Evolutionary conservation across 2,329 filamentous ascomycete species (phyloP), one percentile per base, ranked within the genome.

Genomic region (Bretziella fagacearum): DNA sequence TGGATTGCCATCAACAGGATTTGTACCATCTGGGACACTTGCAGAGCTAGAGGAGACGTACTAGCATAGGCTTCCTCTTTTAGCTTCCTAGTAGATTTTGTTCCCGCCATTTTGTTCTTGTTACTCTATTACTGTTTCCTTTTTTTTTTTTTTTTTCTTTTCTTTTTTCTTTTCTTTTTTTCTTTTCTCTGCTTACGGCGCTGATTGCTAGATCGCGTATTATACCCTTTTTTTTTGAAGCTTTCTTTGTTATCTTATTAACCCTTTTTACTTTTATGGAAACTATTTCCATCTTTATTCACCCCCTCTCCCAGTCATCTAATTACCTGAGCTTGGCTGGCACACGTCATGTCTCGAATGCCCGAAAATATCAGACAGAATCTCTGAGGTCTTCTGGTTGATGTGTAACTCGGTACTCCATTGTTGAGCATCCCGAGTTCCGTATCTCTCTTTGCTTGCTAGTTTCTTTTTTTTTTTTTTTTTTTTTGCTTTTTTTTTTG

Each of bases 1-100:
- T 48, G 60, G 60, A 40, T 53, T 59, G 30, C 44, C 52, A 6
- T 44, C 51, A 20, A 22, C 47, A 23, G 32, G 13, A 17, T 51
- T 45, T 46, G 40, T 37, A 29, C 36, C 44, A 3, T 48, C 49
- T 8, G 39, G 36, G 18, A 68, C 62, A 52, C 54, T 72, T 48
- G 62, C 63, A 50, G 70, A 73, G 51, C 57, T 72, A 50, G 70
- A 70, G 47, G 70, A 74, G 63, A 73, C 70, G 6, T 74, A 72
- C 53, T 73, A 57, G 61, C 51, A 37, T 39, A 44, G 27, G 29
- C 27, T 37, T 50, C 44, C 42, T 35, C 44, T 44, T 45, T 10
- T 26, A 35, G 44, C 48, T 37, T 10, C 35, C 2, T 52, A 27
- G 37, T 32, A 23, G 30, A 33, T 40, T 23, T 17, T 36, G 32